A percentile compares a stretch with the other conserved stretches of the same genome.
Conservation (phyloP, 1,284 basidiomycete species). For the Cystobasidium sp. region DNA sequence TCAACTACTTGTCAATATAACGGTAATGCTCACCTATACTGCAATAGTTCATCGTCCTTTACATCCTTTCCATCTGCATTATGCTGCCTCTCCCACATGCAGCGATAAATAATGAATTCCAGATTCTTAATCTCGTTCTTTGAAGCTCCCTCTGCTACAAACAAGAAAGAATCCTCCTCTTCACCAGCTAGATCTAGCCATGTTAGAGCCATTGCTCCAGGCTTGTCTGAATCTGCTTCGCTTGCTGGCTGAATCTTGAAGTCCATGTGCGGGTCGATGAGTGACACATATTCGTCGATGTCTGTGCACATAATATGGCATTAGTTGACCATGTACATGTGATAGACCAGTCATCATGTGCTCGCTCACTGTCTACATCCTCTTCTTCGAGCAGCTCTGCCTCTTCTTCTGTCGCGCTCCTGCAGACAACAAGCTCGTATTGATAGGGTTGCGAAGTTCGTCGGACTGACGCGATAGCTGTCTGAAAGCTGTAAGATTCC, state of each 20-base stretch:
- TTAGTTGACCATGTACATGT: neutral
- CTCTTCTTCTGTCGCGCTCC: slow-evolving; percentile 94
- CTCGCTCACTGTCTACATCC: slow-evolving; percentile 84
- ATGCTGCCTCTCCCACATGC: slow-evolving; percentile 53
- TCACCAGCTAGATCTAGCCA: slow-evolving; percentile 77
- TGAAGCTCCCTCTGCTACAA: slow-evolving; percentile 45
- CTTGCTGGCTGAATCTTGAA: slow-evolving; percentile 32
- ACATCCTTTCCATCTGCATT: slow-evolving; percentile 48
- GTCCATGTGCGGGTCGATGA: slow-evolving; percentile 37
- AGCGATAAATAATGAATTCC: slow-evolving; percentile 55
- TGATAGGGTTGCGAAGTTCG: slow-evolving; percentile 79
- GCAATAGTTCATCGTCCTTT: slow-evolving; percentile 45
- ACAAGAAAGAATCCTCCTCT: slow-evolving; percentile 65
- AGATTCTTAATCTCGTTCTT: slow-evolving; percentile 55
- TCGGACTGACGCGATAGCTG: slow-evolving; percentile 92
- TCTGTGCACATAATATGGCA: neutral
- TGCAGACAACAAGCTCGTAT: slow-evolving; percentile 94
- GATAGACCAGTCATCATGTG: neutral
- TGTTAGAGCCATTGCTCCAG: slow-evolving; percentile 61
- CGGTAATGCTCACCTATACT: slow-evolving; percentile 46
- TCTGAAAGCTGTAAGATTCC: slow-evolving; percentile 73
- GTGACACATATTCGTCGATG: slow-evolving; percentile 42
- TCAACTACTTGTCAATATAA: neutral
- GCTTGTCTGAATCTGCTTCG: slow-evolving; percentile 36
- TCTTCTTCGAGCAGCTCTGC: slow-evolving; percentile 84